Evolutionary conservation across 2,329 filamentous ascomycete species (phyloP).

Genomic region (Cercospora zeina): DNA sequence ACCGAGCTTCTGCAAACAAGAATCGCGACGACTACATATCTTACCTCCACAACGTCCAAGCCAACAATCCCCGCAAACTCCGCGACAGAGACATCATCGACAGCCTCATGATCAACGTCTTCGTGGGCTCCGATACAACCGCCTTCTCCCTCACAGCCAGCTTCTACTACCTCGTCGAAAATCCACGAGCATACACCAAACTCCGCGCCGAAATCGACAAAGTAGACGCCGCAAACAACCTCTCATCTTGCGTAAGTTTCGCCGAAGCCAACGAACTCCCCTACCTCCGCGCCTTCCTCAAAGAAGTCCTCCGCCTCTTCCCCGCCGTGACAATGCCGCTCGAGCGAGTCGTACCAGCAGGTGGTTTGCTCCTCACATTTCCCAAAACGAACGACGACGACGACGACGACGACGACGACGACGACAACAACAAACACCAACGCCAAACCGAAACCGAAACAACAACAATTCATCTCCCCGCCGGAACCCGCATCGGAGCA

Average conservation of each 20-base stretch:
- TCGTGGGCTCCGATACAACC: conserved; percentile 17
- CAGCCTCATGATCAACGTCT: conserved; percentile 6
- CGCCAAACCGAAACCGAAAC: no score
- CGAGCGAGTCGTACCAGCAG: conserved; percentile 16
- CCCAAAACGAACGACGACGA: background rate
- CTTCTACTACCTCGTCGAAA: conserved; percentile 42
- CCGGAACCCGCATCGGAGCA: conserved; percentile 8
- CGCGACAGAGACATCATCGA: conserved; percentile 4
- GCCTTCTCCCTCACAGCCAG: conserved; percentile 33
- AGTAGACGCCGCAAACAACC: background rate
- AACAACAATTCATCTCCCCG: conserved; percentile 8
- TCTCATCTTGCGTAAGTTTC: conserved; percentile 6
- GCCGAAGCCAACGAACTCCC: conserved; percentile 10
- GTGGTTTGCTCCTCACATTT: background rate
- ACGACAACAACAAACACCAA: no score
- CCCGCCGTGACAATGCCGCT: conserved; percentile 13
- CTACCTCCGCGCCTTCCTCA: conserved; percentile 18
- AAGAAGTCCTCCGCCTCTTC: conserved; percentile 17
- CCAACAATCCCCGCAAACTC: background rate
- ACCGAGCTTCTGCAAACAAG: background rate
- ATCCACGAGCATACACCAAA: background rate
- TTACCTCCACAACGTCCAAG: background rate
- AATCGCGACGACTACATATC: conserved; percentile 5
- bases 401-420: no score
- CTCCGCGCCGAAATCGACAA: conserved; percentile 12